Evolutionary conservation across 2,329 filamentous ascomycete species (phyloP).

Genomic region (Dactylellina leptospora): DNA sequence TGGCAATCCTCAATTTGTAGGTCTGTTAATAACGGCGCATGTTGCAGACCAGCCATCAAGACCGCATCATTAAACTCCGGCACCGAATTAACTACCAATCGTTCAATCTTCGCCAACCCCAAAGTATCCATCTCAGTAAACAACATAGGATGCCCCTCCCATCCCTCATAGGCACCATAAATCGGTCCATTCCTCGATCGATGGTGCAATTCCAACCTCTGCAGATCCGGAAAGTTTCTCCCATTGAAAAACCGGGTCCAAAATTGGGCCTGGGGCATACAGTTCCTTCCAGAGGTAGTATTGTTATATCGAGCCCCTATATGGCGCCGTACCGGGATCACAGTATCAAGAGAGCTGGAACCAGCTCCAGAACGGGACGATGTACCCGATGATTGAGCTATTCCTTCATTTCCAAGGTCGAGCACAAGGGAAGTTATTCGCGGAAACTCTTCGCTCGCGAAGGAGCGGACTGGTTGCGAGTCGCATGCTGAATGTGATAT

Average conservation of each 20-base stretch:
- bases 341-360: constrained; percentile 40
- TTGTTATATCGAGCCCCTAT: constrained; percentile 29
- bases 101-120: constrained; percentile 54
- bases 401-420: constrained; percentile 51
- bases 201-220: constrained; percentile 54
- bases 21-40: constrained; percentile 54
- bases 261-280: constrained; percentile 53
- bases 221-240: constrained; percentile 54
- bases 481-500: constrained; percentile 55
- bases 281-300: constrained; percentile 17
- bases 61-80: constrained; percentile 56
- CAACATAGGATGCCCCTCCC: constrained; percentile 26
- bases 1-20: constrained; percentile 53
- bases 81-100: constrained; percentile 53
- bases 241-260: constrained; percentile 57
- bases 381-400: neutral
- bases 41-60: constrained; percentile 54
- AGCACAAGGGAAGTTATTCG: constrained; percentile 55
- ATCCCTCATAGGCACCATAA: constrained; percentile 22
- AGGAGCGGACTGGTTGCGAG: constrained; percentile 55
- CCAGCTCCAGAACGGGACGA: constrained; percentile 31
- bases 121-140: constrained; percentile 50
- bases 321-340: constrained; percentile 53
- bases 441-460: constrained; percentile 52
- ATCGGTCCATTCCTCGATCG: constrained; percentile 5